Base-by-base conservation (phyloP, 495 filamentous ascomycete species). In the Aspergillus nidulans region DNA sequence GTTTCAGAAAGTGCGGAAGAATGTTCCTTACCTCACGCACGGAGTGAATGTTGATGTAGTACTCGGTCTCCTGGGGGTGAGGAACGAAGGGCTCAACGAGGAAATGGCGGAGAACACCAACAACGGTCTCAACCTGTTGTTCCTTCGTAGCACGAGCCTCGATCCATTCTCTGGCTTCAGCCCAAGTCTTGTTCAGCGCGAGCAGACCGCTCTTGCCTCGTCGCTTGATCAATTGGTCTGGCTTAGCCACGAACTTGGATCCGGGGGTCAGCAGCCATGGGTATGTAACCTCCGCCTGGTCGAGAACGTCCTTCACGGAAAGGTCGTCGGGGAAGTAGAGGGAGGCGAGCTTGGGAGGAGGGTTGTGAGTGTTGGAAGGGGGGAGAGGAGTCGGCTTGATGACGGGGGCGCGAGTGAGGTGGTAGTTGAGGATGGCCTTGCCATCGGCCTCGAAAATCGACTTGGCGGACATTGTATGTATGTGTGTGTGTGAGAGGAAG, bases 351-450 rank as follows among this genome's bases (percentile, higher is more conserved):
- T 85, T 89, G 64, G 94, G 76, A 50, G 95, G 83, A 58, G 94
- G 78, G 78, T 97, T 97, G 85, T 99, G 94, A 70, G 85, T 94
- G 55, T 85, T 69, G 58, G 89, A 80, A 60, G 82, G 68, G 60
- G 94, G 91, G 21, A 99, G 90, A 73, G 95, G 89, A 66, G 91
- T 90, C 48, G 94, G 91, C 85, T 96, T 96, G 84, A 99, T 97
- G 69, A 96, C 87, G 53, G 92, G 87, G 55, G 94, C 91, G 67
- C 94, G 88, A 62, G 94, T 99, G 81, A 99, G 92, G 84, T 99
- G 94, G 82, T 96, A 99, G 87, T 96, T 97, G 81, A 99, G 81
- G 81, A 99, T 97, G 80, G 94, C 94, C 88, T 99, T 99, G 84
- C 94, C 94, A 78, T 99, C 94, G 81, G 95, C 94, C 78, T 99